phyloP scores from a whole-genome alignment of 2,329 filamentous ascomycete genomes.

The Fusarium sulawesiense region DNA sequence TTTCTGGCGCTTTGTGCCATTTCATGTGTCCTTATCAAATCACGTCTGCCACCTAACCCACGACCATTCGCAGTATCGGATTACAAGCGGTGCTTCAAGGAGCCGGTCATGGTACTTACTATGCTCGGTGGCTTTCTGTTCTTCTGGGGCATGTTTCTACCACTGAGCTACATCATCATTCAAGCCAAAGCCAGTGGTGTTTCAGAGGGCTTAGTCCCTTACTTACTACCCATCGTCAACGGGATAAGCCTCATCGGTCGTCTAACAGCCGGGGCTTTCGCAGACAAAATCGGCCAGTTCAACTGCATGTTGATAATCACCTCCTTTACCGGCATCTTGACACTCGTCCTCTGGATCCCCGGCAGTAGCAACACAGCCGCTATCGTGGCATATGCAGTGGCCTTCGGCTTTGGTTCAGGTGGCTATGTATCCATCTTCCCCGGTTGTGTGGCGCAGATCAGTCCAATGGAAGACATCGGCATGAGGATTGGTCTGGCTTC shows the following conservation, averaged over 20 bases:
- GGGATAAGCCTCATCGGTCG: not conserved
- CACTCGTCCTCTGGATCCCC: not conserved
- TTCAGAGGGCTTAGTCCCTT: accelerated
- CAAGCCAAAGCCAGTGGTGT: not conserved
- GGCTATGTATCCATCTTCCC: not conserved
- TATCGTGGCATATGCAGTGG: not conserved
- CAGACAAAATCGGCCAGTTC: not conserved
- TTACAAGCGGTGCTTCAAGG: accelerated
- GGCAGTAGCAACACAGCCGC: not conserved
- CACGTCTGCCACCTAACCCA: accelerated
- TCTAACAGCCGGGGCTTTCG: not conserved
- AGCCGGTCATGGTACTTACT: accelerated
- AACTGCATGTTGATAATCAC: constrained; percentile 6
- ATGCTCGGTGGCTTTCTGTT: not conserved
- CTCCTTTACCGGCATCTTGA: not conserved
- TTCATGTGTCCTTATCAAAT: not conserved
- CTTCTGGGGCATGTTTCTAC: constrained; percentile 1
- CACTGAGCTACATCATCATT: not conserved
- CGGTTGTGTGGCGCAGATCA: not conserved
- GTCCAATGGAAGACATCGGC: not conserved
- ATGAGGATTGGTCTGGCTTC: not conserved
- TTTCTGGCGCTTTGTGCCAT: not conserved
- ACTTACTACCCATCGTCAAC: not conserved
- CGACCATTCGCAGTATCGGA: accelerated
- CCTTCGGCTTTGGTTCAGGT: not conserved